phyloP scores from a whole-genome alignment of 441 rosid species.

The Brassica hybrid region DNA sequence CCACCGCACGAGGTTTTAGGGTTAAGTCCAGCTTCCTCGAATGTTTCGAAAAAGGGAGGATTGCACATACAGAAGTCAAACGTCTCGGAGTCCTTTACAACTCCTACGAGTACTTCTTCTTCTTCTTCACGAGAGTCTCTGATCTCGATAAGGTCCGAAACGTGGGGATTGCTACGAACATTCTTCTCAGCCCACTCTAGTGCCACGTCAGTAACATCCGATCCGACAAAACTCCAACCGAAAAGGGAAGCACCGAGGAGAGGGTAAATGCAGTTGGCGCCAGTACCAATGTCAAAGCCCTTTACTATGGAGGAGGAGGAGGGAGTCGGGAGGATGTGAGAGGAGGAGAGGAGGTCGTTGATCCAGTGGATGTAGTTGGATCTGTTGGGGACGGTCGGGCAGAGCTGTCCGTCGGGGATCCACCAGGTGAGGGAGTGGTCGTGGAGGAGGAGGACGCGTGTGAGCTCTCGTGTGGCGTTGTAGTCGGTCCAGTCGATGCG shows the following conservation, averaged over 20 bases:
- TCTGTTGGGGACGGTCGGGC: constrained; percentile 95
- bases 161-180: constrained; percentile 66
- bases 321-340: constrained; percentile 54
- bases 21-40: constrained; percentile 86
- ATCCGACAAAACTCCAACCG: constrained; percentile 82
- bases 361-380: constrained; percentile 94
- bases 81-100: constrained; percentile 70
- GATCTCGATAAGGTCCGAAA: constrained; percentile 73
- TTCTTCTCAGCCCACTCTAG: constrained; percentile 91
- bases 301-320: constrained; percentile 44
- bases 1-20: constrained; percentile 97
- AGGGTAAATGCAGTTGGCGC: constrained; percentile 95
- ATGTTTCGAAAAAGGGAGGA: constrained; percentile 91
- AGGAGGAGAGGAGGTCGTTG: constrained; percentile 81
- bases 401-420: constrained; percentile 96
- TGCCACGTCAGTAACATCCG: constrained; percentile 86
- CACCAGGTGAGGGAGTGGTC: constrained; percentile 82
- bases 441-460: constrained; percentile 78
- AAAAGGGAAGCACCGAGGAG: constrained; percentile 91
- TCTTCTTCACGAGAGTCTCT: constrained; percentile 52
- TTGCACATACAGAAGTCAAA: constrained; percentile 97
- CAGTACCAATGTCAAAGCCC: constrained; percentile 96
- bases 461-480: constrained; percentile 89
- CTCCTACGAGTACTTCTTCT: constrained; percentile 55
- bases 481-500: constrained; percentile 92